Base-by-base conservation (phyloP, 1,284 basidiomycete genomes). In the Microbotryum violaceum region DNA sequence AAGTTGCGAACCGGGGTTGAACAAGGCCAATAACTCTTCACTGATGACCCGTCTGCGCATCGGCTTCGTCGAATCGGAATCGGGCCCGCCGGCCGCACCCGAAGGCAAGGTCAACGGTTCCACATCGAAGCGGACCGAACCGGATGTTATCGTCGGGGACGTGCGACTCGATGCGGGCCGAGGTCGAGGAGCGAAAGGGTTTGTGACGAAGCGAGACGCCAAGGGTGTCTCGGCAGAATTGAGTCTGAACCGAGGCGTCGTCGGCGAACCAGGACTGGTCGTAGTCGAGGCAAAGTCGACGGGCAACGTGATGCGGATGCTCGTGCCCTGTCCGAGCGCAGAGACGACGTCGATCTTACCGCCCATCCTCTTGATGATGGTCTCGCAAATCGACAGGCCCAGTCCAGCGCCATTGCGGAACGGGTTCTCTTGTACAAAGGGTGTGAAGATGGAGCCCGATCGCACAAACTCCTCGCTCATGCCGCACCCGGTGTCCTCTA, bases 21-120 rank as follows among this genome's bases (percentile, higher is more conserved):
- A 52, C 3, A 62, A 31, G 8, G 52, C 45, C 12, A 49, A 33
- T 45, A 66, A 55, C n/a, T 66, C 62, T 8, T 57, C 51, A 3
- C 62, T 64, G 51, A 66, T 57, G 49, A 59, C 50, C 45, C 60
- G 56, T 18, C 58, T 56, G 89, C 61, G 85, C 79, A 18, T 85
- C 82, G 25, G 92, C 91, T 55, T 88, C 85, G 64, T 84, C 82
- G 7, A 89, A 45, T 86, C 82, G 73, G 96, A 93, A 76, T 96
- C 92, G 37, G 79, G 72, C 45, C 78, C 74, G 1, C 91, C 91
- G 0, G 90, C 91, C 77, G 94, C 88, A 29, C 92, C 92, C 2
- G 93, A 91, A 31, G 82, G 82, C 7, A 23, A 29, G 3, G 51
- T n/a, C 12, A 33, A 10, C 12, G 33, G 31, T 29, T 49, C 14